Base-by-base conservation (phyloP, 1,284 basidiomycete genomes). In the Neonothopanus nambi region DNA sequence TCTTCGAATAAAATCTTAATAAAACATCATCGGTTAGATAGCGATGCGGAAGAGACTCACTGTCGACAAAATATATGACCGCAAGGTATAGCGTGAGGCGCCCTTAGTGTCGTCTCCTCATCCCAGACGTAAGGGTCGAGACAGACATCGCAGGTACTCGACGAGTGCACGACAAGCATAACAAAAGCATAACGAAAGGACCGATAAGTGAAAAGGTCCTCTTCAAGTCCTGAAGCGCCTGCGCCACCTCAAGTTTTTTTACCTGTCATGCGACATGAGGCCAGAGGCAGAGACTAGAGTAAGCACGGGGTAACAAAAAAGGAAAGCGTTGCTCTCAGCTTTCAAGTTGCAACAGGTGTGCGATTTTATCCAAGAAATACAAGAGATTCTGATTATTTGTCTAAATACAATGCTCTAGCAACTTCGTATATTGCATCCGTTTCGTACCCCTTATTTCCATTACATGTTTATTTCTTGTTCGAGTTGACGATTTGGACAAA, bases 401-500 rank as follows among this genome's bases (percentile, higher is more conserved):
- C 30, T 51, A 51, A 38, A 51, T 41, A 42, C 39, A 42, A 18
- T 37, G 20, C 39, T 49, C 36, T 49, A 28, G 15, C 5, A 17
- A 15, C 8, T 26, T 28, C 28, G 4, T 24, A n/a, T 17, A n/a
- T n/a, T n/a, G n/a, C n/a, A n/a, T 28, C 24, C 21, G 12, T 20
- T 48, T 38, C 35, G 15, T 28, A 46, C 44, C 13, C 30, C 9
- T 48, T 9, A 9, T 24, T 39, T 24, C 24, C 26, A 28, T 42
- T 8, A n/a, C n/a, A n/a, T n/a, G 18, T 58, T 46, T 46, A 61
- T 23, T 48, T 47, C 65, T 65, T 70, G 53, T 69, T 82, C 30
- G 85, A 78, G 68, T 96, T 96, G 81, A 95, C 85, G 69, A 98
- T 98, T 59, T 98, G 78, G 55, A 90, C 85, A 64, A 98, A 96